Percentiles rank a stretch among this genome's conserved stretches.
Conservation (phyloP, 768 basidiomycete genomes). For the Pleurotus djamor region DNA sequence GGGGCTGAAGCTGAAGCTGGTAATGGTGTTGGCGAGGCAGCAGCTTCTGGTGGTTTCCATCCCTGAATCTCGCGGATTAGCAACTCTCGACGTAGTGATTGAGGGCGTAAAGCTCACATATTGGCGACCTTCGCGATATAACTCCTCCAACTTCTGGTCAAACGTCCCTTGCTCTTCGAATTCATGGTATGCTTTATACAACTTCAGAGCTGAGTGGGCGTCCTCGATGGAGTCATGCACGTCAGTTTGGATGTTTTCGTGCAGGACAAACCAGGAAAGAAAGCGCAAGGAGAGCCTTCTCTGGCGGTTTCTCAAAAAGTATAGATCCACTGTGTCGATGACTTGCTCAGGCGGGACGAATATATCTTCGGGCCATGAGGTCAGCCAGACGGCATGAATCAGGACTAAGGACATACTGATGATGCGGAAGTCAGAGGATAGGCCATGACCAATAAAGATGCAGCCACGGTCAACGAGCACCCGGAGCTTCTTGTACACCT, state of each 20-base stretch:
- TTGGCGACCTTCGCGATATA: conserved; percentile 77
- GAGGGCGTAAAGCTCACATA: conserved; percentile 50
- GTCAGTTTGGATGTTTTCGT: conserved; percentile 89
- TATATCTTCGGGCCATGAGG: conserved; percentile 59
- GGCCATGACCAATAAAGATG: conserved; percentile 95
- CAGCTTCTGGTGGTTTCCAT: conserved; percentile 3
- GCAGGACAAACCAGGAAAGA: conserved; percentile 91
- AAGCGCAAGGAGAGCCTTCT: conserved; percentile 91
- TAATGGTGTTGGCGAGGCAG: neutral
- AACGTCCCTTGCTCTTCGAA: conserved; percentile 77
- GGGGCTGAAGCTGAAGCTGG: neutral
- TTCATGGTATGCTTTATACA: conserved; percentile 80
- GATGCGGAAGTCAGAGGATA: conserved; percentile 96
- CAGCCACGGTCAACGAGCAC: conserved; percentile 92
- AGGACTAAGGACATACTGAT: conserved; percentile 68
- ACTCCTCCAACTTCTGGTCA: conserved; percentile 84
- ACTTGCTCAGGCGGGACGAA: conserved; percentile 95
- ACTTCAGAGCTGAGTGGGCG: conserved; percentile 77
- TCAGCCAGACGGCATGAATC: neutral
- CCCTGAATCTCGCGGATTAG: neutral
- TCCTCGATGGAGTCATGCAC: conserved; percentile 99
- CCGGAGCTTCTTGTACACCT: conserved; percentile 98
- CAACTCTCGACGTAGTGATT: too few species aligned
- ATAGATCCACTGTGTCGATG: conserved; percentile 97
- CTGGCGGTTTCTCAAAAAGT: conserved; percentile 77